Percentiles rank a stretch among this genome's conserved stretches.
phyloP scores from a whole-genome alignment of 2,329 filamentous ascomycete genomes.

The Plectosphaerella plurivora region DNA sequence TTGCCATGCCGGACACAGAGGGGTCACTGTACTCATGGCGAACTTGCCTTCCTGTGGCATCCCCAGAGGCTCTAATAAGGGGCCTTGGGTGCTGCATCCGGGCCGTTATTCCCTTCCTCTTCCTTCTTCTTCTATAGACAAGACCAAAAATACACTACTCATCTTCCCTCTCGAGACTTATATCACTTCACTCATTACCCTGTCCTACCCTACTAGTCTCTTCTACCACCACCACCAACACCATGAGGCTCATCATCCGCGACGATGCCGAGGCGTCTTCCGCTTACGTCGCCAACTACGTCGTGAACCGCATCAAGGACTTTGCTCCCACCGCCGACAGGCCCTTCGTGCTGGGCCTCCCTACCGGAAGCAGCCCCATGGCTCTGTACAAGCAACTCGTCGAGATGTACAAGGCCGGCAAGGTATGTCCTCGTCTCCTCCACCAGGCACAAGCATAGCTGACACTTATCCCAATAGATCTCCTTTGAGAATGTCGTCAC shows the following conservation, averaged over 20 bases:
- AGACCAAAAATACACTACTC: neutral
- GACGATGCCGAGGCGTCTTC: conserved; percentile 66
- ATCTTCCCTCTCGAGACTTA: neutral
- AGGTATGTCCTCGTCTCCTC: conserved; percentile 30
- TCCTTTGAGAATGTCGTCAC: conserved; percentile 87
- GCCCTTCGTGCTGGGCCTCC: conserved; percentile 78
- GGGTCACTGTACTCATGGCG: too few species aligned
- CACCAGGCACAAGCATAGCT: neutral
- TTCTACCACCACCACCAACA: conserved; percentile 12
- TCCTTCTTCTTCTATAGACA: neutral
- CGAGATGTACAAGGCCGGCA: conserved; percentile 62
- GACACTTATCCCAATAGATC: conserved; percentile 43
- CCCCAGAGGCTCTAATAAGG: neutral
- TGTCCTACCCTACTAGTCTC: conserved; percentile 8
- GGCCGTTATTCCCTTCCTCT: neutral
- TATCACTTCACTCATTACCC: too few species aligned
- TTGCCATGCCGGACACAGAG: too few species aligned
- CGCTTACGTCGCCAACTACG: conserved; percentile 75
- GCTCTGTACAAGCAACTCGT: conserved; percentile 75
- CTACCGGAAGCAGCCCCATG: conserved; percentile 77
- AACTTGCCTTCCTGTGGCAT: neutral
- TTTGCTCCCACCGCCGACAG: conserved; percentile 68
- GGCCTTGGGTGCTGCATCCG: neutral
- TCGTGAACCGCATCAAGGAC: conserved; percentile 74
- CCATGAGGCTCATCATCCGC: conserved; percentile 80